Conservation (phyloP, 768 basidiomycete genomes). For the Sarcodon sp. region DNA sequence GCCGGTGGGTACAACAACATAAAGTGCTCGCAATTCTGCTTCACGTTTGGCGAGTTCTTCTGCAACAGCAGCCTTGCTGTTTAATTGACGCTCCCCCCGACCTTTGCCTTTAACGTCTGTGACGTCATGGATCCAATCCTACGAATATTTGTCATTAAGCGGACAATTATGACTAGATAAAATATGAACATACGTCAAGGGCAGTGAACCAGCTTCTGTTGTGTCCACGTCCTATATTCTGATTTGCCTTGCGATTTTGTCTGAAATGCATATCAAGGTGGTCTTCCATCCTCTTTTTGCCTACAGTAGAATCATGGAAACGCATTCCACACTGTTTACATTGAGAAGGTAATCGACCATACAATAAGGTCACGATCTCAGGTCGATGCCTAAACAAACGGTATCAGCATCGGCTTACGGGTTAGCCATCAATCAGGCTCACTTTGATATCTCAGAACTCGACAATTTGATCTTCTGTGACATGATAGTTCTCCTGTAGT, state of each 20-base stretch:
- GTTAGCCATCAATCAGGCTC: slow-evolving; percentile 10
- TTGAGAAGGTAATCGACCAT: slow-evolving; percentile 62
- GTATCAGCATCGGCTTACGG: too few relatives aligned
- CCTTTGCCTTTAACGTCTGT: slow-evolving; percentile 60
- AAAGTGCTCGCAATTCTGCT: slow-evolving; percentile 61
- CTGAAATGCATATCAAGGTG: slow-evolving; percentile 97
- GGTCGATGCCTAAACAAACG: slow-evolving; percentile 36
- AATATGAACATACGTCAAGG: slow-evolving; percentile 48
- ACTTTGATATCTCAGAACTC: slow-evolving; percentile 65
- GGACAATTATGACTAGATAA: not conserved
- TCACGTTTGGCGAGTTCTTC: slow-evolving; percentile 62
- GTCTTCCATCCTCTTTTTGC: slow-evolving; percentile 68
- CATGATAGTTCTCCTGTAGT: slow-evolving; percentile 50
- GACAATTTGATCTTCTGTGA: slow-evolving; percentile 47
- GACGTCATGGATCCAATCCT: slow-evolving; percentile 86
- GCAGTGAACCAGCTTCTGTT: slow-evolving; percentile 84
- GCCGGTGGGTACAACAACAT: slow-evolving; percentile 82
- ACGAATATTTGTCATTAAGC: slow-evolving; percentile 6
- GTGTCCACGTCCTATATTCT: slow-evolving; percentile 72
- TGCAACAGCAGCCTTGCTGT: slow-evolving; percentile 44
- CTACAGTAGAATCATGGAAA: slow-evolving; percentile 59
- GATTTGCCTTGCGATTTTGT: slow-evolving; percentile 76
- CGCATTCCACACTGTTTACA: slow-evolving; percentile 93
- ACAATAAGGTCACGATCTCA: slow-evolving; percentile 51
- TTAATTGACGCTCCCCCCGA: slow-evolving; percentile 37